phyloP scores from a whole-genome alignment of 2,329 filamentous ascomycete genomes.

The Pyricularia sp. region DNA sequence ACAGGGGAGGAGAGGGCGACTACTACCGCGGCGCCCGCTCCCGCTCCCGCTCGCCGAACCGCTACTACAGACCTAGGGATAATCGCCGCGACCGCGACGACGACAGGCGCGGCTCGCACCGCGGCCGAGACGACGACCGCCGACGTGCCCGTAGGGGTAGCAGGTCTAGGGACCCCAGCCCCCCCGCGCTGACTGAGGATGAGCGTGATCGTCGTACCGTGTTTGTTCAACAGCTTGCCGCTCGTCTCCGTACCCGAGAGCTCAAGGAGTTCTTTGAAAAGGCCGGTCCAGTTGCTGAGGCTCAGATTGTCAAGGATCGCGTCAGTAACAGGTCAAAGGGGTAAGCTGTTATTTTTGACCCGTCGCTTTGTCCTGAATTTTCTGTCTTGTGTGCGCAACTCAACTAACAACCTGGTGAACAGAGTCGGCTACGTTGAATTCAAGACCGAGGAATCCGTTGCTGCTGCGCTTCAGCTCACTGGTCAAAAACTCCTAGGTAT shows the following conservation, averaged over 20 bases:
- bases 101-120: slow-evolving; percentile 24
- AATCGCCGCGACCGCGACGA: slow-evolving; percentile 30
- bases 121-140: slow-evolving; percentile 38
- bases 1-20: slow-evolving; percentile 62
- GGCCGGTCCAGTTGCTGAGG: slow-evolving; percentile 88
- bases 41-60: slow-evolving; percentile 62
- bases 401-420: slow-evolving; percentile 7
- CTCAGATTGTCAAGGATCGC: slow-evolving; percentile 96
- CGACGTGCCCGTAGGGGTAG: slow-evolving; percentile 21
- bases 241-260: slow-evolving; percentile 83
- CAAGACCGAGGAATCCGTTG: slow-evolving; percentile 88
- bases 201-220: slow-evolving; percentile 95
- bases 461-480: slow-evolving; percentile 91
- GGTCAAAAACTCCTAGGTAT: slow-evolving; percentile 98
- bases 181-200: slow-evolving; percentile 70
- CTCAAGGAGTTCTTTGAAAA: slow-evolving; percentile 93
- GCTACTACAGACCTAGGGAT: slow-evolving; percentile 48
- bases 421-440: slow-evolving; percentile 99
- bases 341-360: slow-evolving; percentile 44
- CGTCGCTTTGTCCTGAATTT: slow-evolving; percentile 1
- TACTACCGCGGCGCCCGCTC: slow-evolving; percentile 63
- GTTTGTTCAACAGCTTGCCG: slow-evolving; percentile 96
- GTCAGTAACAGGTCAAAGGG: slow-evolving; percentile 96
- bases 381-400: slow-evolving; percentile 24
- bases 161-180: slow-evolving; percentile 45